Evolutionary conservation across 1,284 basidiomycete genomes (phyloP).

Genomic region (Trichosporon sp.): DNA sequence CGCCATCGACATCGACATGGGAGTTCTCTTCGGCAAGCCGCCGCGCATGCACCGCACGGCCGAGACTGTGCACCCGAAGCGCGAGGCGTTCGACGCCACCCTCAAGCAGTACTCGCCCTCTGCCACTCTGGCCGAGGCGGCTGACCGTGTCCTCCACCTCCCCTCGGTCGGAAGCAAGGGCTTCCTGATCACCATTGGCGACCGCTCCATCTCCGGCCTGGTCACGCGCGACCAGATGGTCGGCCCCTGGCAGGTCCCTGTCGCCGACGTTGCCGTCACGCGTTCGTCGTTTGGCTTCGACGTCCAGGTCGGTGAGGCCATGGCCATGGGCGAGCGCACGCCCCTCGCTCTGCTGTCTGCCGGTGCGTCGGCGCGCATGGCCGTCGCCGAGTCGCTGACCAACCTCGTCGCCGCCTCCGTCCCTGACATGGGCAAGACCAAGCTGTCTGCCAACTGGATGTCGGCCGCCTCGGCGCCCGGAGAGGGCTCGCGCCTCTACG

Average conservation of each 20-base stretch:
- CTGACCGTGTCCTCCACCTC: constrained; percentile 80
- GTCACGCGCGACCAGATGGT: constrained; percentile 98
- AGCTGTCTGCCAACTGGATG: constrained; percentile 99
- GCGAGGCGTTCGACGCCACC: constrained; percentile 71
- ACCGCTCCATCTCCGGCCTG: constrained; percentile 90
- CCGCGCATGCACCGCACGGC: constrained; percentile 86
- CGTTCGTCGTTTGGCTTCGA: constrained; percentile 92
- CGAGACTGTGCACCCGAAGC: constrained; percentile 61
- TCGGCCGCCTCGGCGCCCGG: constrained; percentile 87
- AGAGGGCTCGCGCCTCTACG: constrained; percentile 88
- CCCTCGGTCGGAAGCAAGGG: constrained; percentile 94
- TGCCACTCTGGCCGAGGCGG: constrained; percentile 63
- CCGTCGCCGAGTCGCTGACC: constrained; percentile 89
- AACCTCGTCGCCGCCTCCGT: constrained; percentile 86
- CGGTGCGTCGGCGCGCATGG: constrained; percentile 91
- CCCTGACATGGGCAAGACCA: constrained; percentile 72
- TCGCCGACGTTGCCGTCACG: constrained; percentile 96
- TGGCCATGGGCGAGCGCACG: constrained; percentile 97
- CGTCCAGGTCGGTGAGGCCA: constrained; percentile 82
- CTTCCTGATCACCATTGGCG: constrained; percentile 98
- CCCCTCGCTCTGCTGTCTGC: constrained; percentile 85
- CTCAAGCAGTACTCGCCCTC: constrained; percentile 67
- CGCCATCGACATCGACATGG: constrained; percentile 89
- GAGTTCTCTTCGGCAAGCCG: constrained; percentile 93
- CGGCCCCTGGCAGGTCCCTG: constrained; percentile 97